Evolutionary conservation across 495 filamentous ascomycete genomes (phyloP).

Genomic region (Xylaria grammica): DNA sequence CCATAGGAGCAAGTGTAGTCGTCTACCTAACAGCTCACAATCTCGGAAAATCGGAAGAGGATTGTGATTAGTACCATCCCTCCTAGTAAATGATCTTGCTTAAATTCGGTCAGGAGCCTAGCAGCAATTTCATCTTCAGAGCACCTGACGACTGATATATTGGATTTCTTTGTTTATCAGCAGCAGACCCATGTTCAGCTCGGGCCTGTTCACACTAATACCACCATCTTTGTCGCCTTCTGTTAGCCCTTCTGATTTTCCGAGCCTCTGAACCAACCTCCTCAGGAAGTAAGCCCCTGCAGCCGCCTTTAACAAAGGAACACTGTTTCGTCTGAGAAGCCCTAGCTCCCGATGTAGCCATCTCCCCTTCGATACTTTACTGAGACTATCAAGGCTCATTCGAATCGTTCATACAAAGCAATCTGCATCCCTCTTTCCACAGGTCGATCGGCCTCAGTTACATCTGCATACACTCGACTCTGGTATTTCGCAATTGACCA

Average conservation of each 20-base stretch:
- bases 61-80: constrained; percentile 27
- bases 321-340: constrained; percentile 33
- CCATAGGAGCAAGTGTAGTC: constrained; percentile 28
- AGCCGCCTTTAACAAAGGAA: constrained; percentile 36
- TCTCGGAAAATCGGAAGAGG: constrained; percentile 33
- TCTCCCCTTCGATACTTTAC: constrained; percentile 29
- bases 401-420: constrained; percentile 34
- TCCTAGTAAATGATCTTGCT: constrained; percentile 30
- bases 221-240: constrained; percentile 25
- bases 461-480: neutral
- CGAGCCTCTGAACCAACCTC: constrained; percentile 27
- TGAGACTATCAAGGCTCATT: constrained; percentile 24
- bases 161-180: constrained; percentile 37
- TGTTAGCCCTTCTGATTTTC: constrained; percentile 29
- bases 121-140: constrained; percentile 15
- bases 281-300: constrained; percentile 35
- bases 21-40: constrained; percentile 31
- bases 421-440: neutral
- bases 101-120: constrained; percentile 26
- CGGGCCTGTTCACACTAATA: constrained; percentile 18
- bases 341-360: constrained; percentile 34
- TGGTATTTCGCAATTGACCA: neutral
- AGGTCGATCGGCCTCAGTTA: neutral
- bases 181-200: constrained; percentile 30
- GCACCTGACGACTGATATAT: constrained; percentile 33